Conservation (phyloP, 345 rosid genomes). For the Camelina hispida region DNA sequence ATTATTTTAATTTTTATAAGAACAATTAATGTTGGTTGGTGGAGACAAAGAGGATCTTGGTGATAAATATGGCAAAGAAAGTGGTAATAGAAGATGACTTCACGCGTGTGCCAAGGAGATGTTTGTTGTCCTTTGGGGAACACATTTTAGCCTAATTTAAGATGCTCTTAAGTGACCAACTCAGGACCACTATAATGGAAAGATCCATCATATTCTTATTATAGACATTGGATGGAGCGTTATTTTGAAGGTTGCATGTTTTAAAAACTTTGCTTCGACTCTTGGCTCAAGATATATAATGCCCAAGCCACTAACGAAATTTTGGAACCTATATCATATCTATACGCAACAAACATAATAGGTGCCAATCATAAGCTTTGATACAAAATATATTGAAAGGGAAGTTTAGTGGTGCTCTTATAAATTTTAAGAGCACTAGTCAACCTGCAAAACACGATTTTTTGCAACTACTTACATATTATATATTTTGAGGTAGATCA, state of each 20-base stretch:
- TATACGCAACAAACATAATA: background rate
- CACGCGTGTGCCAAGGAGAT: conserved; percentile 42
- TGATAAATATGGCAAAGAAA: conserved; percentile 42
- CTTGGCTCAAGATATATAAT: conserved; percentile 41
- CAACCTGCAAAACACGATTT: too few species aligned
- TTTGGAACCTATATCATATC: conserved; percentile 9
- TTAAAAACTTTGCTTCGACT: conserved; percentile 12
- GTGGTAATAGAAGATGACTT: conserved; percentile 38
- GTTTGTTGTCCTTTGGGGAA: conserved; percentile 45
- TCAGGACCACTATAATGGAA: conserved; percentile 38
- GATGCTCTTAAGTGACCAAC: conserved; percentile 35
- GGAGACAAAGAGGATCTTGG: conserved; percentile 49
- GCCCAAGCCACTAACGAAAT: background rate
- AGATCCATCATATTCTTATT: conserved; percentile 2
- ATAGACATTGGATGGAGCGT: conserved; percentile 1
- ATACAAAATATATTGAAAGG: too few species aligned
- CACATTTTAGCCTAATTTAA: conserved; percentile 41
- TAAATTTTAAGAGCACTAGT: too few species aligned
- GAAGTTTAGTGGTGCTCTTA: background rate
- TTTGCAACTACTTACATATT: too few species aligned
- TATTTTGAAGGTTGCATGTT: conserved; percentile 8
- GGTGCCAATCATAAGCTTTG: background rate
- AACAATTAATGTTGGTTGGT: conserved; percentile 43
- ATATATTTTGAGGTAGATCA: too few species aligned
- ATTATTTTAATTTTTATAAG: background rate